phyloP scores from a whole-genome alignment of 495 filamentous ascomycete genomes.

The Bacidia rubella region DNA sequence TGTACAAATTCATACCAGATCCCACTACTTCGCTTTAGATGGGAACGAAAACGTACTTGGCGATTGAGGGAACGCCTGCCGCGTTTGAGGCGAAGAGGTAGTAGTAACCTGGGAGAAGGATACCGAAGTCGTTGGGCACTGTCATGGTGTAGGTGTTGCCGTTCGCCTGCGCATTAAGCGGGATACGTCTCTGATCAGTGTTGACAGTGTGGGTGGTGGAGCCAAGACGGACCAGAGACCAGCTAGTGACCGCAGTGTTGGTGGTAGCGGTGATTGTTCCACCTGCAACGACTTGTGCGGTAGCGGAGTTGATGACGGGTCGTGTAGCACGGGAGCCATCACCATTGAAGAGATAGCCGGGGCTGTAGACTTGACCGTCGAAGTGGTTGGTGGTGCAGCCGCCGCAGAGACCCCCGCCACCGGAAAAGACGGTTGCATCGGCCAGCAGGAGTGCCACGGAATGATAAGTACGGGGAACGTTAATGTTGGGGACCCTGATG shows the following conservation, averaged over 20 bases:
- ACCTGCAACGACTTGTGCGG: constrained; percentile 20
- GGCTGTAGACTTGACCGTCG: constrained; percentile 36
- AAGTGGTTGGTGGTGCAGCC: constrained; percentile 33
- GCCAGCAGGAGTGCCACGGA: constrained; percentile 33
- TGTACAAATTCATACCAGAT: neutral
- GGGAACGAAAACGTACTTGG: constrained; percentile 9
- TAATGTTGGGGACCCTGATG: constrained; percentile 22
- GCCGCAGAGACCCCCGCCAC: constrained; percentile 40
- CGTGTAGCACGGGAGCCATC: constrained; percentile 26
- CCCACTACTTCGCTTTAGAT: neutral
- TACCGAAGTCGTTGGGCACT: constrained; percentile 30
- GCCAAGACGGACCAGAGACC: constrained; percentile 23
- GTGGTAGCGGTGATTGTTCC: constrained; percentile 27
- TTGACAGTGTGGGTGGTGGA: constrained; percentile 36
- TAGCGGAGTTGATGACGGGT: constrained; percentile 24
- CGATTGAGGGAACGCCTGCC: constrained; percentile 31
- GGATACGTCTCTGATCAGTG: constrained; percentile 35
- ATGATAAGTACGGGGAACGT: constrained; percentile 37
- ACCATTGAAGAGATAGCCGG: constrained; percentile 32
- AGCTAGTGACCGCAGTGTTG: constrained; percentile 12
- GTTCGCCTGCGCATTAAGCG: constrained; percentile 16
- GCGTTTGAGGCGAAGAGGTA: constrained; percentile 34
- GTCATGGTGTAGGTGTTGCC: constrained; percentile 19
- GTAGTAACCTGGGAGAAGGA: constrained; percentile 35
- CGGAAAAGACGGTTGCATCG: constrained; percentile 37